Evolutionary conservation across 495 filamentous ascomycete species (phyloP).

Genomic region (Amorphotheca resinae): DNA sequence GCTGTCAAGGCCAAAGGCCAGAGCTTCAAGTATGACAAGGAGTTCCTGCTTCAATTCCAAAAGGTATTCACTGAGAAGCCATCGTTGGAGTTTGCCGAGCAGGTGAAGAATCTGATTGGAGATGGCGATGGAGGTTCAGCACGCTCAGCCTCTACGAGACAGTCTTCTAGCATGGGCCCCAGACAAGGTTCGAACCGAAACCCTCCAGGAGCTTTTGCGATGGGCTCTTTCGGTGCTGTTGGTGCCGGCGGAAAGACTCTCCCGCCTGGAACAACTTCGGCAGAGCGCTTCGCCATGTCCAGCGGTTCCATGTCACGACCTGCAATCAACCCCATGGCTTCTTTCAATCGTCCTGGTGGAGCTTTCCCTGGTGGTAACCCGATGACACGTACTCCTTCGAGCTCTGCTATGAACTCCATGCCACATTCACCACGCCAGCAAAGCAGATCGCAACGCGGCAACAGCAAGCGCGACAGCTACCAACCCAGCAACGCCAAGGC

Average conservation of each 20-base stretch:
- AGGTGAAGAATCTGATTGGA: constrained; percentile 78
- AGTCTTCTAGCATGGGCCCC: constrained; percentile 38
- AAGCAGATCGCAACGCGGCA: constrained; percentile 40
- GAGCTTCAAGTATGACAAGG: constrained; percentile 83
- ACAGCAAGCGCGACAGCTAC: constrained; percentile 47
- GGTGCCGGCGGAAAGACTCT: constrained; percentile 35
- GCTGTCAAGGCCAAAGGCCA: constrained; percentile 60
- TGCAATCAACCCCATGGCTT: constrained; percentile 45
- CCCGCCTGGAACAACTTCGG: constrained; percentile 56
- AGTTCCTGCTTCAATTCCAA: constrained; percentile 97
- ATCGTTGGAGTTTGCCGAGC: constrained; percentile 74
- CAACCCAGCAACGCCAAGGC: constrained; percentile 35
- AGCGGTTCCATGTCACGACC: constrained; percentile 29
- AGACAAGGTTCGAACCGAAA: constrained; percentile 30
- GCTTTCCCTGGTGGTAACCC: constrained; percentile 41
- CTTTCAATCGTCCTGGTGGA: constrained; percentile 41
- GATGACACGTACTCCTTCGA: constrained; percentile 38
- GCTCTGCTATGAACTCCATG: constrained; percentile 27
- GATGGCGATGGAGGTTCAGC: constrained; percentile 46
- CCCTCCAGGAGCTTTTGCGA: constrained; percentile 36
- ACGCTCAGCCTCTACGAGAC: constrained; percentile 61
- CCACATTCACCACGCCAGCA: constrained; percentile 31
- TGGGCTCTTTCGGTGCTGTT: constrained; percentile 55
- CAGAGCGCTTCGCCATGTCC: constrained; percentile 43
- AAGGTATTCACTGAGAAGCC: constrained; percentile 89